phyloP scores from a whole-genome alignment of 2,329 filamentous ascomycete species.

The Alternaria burnsii region DNA sequence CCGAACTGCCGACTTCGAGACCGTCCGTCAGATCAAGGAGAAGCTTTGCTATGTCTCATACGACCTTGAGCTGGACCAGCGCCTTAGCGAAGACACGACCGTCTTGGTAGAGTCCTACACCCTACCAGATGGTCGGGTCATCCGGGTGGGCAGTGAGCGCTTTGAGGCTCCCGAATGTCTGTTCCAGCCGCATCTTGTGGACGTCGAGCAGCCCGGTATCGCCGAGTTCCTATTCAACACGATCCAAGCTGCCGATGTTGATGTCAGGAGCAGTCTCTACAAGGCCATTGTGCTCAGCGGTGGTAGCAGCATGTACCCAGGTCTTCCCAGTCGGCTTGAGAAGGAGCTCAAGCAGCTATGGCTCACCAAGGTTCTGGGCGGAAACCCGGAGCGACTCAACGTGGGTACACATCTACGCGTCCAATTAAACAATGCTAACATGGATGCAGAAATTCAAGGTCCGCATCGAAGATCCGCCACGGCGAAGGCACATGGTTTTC shows the following conservation, averaged over 20 bases:
- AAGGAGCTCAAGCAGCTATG: constrained; percentile 99
- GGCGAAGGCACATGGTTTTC: constrained; percentile 99
- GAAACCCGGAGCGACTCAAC: constrained; percentile 89
- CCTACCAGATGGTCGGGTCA: constrained; percentile 92
- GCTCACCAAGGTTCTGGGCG: constrained; percentile 88
- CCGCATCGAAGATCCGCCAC: constrained; percentile 95
- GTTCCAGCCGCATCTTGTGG: constrained; percentile 97
- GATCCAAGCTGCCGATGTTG: constrained; percentile 93
- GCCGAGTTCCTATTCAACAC: constrained; percentile 99
- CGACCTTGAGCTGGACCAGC: constrained; percentile 94
- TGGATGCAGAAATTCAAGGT: constrained; percentile 90
- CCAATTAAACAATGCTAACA: constrained; percentile 29
- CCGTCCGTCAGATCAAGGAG: constrained; percentile 97
- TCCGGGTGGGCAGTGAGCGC: constrained; percentile 93
- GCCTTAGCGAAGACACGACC: constrained; percentile 95
- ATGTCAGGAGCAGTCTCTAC: constrained; percentile 91
- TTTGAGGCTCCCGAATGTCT: constrained; percentile 98
- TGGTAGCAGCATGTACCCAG: constrained; percentile 98
- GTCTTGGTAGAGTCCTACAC: constrained; percentile 98
- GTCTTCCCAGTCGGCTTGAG: constrained; percentile 90
- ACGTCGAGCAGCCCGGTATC: constrained; percentile 96
- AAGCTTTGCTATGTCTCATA: constrained; percentile 99
- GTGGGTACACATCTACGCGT: constrained; percentile 52
- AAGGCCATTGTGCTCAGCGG: constrained; percentile 97
- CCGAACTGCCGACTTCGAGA: constrained; percentile 98